Evolutionary conservation across 495 filamentous ascomycete genomes (phyloP), one percentile per base, ranked within the genome.

Genomic region (Neurospora sp.): DNA sequence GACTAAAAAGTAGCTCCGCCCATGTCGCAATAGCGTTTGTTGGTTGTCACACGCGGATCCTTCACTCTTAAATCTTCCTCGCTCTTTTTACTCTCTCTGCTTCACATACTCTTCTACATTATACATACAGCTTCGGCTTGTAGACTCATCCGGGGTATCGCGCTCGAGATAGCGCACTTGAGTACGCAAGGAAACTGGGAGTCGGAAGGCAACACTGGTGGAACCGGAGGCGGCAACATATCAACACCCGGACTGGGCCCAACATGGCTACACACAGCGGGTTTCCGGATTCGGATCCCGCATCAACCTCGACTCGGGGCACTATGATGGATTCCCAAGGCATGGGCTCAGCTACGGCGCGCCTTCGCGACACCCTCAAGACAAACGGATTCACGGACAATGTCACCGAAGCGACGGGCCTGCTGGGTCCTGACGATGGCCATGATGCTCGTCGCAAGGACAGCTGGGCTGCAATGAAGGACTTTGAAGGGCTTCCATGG

Each of bases 401-500:
- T 16, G 78, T 79, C 14, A 84, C 85, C 3, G 82, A 86, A 48
- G 76, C 84, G 39, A 83, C 83, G 18, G 78, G 83, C 35, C 75
- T 86, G 70, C 77, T 86, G 73, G 77, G 74, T 73, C 70, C 77
- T 12, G 72, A 69, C 8, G 72, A 59, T 16, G 20, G 38, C 20
- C 71, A 70, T 7, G n/a, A 69, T 39, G 77, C 39, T 11, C 71
- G 27, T 59, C 75, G 72, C 39, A 78, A 77, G 20, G 79, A 76
- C 16, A 77, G 72, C 70, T 86, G 83, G 83, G 77, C 73, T 44
- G 78, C 87, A 31, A 77, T 82, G 20, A 84, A 82, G 11, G 92
- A 94, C 72, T 92, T 92, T 73, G 84, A 86, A 48, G 87, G 85
- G 4, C 76, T 90, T 70, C 87, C 90, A 20, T 92, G 91, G 91